These are phyloP conservation scores for Morella rubra DNA, from an alignment of 306 rosid genomes.

Conservation along the genomic window DNA sequence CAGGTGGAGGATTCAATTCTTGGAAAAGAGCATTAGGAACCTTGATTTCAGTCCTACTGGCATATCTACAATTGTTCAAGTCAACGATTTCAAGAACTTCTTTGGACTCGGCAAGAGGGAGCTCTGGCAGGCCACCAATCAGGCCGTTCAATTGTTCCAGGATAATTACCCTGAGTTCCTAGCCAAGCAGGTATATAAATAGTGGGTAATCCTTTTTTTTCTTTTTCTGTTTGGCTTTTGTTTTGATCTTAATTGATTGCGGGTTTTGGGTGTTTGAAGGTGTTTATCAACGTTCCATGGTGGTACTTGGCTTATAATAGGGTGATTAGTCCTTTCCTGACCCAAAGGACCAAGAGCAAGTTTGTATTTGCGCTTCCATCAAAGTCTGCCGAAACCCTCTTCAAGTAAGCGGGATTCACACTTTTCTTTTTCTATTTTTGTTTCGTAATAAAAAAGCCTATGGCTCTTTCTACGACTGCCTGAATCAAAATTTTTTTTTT, in stretches of 20 bases:
- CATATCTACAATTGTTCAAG: slow-evolving; percentile 49
- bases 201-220: too few species aligned
- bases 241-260: background rate
- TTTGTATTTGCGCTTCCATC: slow-evolving; percentile 85
- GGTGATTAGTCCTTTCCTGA: slow-evolving; percentile 55
- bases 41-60: slow-evolving; percentile 50
- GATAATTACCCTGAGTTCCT: slow-evolving; percentile 63
- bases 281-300: slow-evolving; percentile 61
- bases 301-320: slow-evolving; percentile 55
- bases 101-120: slow-evolving; percentile 48
- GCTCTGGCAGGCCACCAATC: slow-evolving; percentile 42
- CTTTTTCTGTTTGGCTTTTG: background rate
- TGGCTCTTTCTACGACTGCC: background rate
- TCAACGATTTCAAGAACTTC: slow-evolving; percentile 51
- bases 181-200: slow-evolving; percentile 47
- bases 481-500: background rate
- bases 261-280: slow-evolving; percentile 28
- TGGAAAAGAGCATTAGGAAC: slow-evolving; percentile 54
- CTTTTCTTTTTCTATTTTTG: background rate
- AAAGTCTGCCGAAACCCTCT: slow-evolving; percentile 75
- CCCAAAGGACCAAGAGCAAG: slow-evolving; percentile 79
- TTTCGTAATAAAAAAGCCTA: background rate
- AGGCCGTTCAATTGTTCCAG: slow-evolving; percentile 53
- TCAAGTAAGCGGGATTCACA: slow-evolving; percentile 38
- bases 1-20: slow-evolving; percentile 51